Percentiles rank a stretch among this genome's conserved stretches.
Evolutionary conservation across 148 eudicot species (phyloP).

Genomic region (Polygonum maritimum): DNA sequence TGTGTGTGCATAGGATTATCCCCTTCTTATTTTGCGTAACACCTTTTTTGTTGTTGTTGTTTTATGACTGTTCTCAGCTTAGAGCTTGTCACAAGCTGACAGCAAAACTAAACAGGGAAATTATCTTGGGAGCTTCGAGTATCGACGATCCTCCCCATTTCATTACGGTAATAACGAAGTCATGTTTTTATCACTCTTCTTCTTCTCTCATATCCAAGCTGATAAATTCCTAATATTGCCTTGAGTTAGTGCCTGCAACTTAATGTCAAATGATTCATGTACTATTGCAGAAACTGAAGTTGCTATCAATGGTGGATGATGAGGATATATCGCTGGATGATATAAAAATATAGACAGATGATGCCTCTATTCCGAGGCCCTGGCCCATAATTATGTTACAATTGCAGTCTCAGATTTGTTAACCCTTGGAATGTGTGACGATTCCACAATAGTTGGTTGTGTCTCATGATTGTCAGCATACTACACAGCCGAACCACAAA

Average conservation of each 20-base stretch:
- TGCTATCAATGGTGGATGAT: constrained; percentile 33
- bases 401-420: neutral
- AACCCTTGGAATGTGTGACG: neutral
- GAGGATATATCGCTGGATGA: constrained; percentile 74
- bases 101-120: constrained; percentile 70
- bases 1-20: neutral
- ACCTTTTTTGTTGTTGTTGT: neutral
- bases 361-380: neutral
- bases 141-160: constrained; percentile 88
- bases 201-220: neutral
- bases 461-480: neutral
- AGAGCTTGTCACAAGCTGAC: constrained; percentile 83
- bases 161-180: constrained; percentile 43
- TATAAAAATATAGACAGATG: constrained; percentile 18
- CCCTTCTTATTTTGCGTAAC: neutral
- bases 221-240: neutral
- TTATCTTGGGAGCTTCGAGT: constrained; percentile 84
- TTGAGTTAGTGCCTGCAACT: neutral
- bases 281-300: constrained; percentile 70
- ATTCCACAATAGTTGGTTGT: neutral
- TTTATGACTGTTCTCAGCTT: constrained; percentile 34
- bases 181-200: neutral
- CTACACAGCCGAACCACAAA: neutral
- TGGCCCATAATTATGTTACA: neutral
- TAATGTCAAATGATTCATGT: neutral